Base-by-base conservation (phyloP, 768 basidiomycete genomes). In the Hemileccinum rubropunctum region DNA sequence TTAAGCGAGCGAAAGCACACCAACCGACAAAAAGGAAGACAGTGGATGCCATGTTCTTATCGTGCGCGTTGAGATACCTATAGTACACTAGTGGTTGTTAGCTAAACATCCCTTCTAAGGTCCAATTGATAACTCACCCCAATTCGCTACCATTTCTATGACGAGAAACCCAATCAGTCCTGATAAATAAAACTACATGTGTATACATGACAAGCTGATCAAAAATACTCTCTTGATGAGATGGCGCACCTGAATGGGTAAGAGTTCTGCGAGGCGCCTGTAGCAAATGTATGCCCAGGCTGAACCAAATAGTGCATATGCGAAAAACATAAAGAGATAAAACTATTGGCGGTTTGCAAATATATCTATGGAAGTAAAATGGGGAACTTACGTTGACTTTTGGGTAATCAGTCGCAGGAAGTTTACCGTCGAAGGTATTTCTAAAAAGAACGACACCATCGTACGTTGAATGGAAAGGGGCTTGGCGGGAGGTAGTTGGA, bases 321-420 rank as follows among this genome's bases (percentile, higher is more conserved):
- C 71, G 34, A 93, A 61, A 67, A 90, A 88, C 80, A 98, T 84
- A 20, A 70, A 67, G 48, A 93, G 80, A 71, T 97, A 97, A 69
- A 97, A 97, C 93, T 95, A 34, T 23, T 36, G 10, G 11, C 10
- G 2, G 26, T 48, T 21, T 41, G 17, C 1, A 43, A 38, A 32
- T 34, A 17, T 28, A 37, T 27, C 23, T 21, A 43, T 36, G 15
- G 47, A 35, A 58, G 20, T 17, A 39, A 44, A 20, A 17, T 41
- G 17, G 41, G n/a, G 9, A 30, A 67, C 90, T 60, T 66, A 97
- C 94, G 50, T 82, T 86, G 66, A 98, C 90, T 82, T 98, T 98
- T 11, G 97, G 97, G 68, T 98, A 97, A 66, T 99, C 97, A 6
- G 89, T 80, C 6, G 95, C 94, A 12, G 95, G 81, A 18, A 99